Evolutionary conservation across 352 stramenopile species (phyloP), one percentile per base, ranked within the genome.

Genomic region (Pythium apleroticum): DNA sequence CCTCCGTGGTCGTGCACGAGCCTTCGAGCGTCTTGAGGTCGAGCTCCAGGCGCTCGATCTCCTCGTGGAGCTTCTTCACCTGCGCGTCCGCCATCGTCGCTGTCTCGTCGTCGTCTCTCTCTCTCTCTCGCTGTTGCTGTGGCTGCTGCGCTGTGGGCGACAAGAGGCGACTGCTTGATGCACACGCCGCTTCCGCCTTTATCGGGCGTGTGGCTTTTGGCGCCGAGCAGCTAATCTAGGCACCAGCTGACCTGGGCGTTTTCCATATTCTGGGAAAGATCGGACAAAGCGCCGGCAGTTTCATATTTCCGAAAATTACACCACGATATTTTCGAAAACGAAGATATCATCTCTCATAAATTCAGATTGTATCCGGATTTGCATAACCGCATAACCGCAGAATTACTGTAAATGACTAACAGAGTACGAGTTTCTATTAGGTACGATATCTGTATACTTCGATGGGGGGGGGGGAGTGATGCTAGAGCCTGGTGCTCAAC

Each of bases 11-110:
- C 39, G 84, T 91, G 74, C 82, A 90, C 30, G 84, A 82, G 49
- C 74, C 77, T 66, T 91, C 78, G 61, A 93, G 74, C 52, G 81
- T 89, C 78, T 91, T 90, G 60, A 93, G 78, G 66, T 93, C 84
- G 37, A 89, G 67, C 65, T 93, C 81, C 33, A 90, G 78, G 20
- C 81, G 81, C 63, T 88, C 78, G 45, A 93, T 86, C 71, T 91
- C 84, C 57, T 93, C 84, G 55, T 77, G 57, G 25, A 93, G 80
- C 77, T 93, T 93, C 79, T 93, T 93, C 43, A 77, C 75, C 59
- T 85, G 78, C 43, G 75, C 73, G 72, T 93, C 81, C 43, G 63
- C 63, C 63, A 70, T 68, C 11, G 17, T 50, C 7, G 3, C 43
- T 14, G 7, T 33, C 11, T 28, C n/a, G n/a, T n/a, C n/a, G n/a